A percentile compares a stretch with the other conserved stretches of the same genome.
These are phyloP conservation scores for Tagetes erecta DNA, from an alignment of 129 eudicot species.

Conservation along the genomic window DNA sequence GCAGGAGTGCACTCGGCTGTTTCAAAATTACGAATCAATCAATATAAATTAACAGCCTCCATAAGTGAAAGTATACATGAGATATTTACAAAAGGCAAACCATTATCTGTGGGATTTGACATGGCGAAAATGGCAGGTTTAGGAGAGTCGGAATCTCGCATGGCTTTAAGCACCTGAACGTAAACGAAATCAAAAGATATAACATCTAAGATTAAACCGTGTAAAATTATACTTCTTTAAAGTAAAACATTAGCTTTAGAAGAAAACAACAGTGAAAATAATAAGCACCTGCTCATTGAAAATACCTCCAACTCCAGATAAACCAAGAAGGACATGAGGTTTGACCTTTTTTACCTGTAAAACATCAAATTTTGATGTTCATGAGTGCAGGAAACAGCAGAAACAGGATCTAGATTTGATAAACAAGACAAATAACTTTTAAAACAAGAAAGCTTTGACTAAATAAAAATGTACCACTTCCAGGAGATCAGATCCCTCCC, in stretches of 20 bases:
- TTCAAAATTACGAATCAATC: slow-evolving; percentile 21
- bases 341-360: slow-evolving; percentile 90
- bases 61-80: background rate
- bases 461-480: slow-evolving; percentile 67
- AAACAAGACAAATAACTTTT: background rate
- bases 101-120: slow-evolving; percentile 97
- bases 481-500: slow-evolving; percentile 78
- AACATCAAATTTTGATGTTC: slow-evolving; percentile 13
- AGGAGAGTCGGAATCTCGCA: slow-evolving; percentile 71
- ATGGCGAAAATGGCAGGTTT: slow-evolving; percentile 97
- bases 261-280: slow-evolving; percentile 12
- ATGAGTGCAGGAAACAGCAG: background rate
- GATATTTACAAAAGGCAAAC: slow-evolving; percentile 39
- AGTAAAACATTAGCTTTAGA: background rate
- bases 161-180: slow-evolving; percentile 84
- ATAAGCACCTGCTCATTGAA: slow-evolving; percentile 85
- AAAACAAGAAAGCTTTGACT: background rate
- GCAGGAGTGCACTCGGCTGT: slow-evolving; percentile 97
- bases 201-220: background rate
- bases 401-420: background rate
- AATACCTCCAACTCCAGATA: slow-evolving; percentile 98
- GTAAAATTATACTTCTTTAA: background rate
- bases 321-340: slow-evolving; percentile 97
- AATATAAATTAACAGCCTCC: slow-evolving; percentile 6
- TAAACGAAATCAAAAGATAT: slow-evolving; percentile 17